phyloP scores from a whole-genome alignment of 345 rosid species.

The Moricandia arvensis region DNA sequence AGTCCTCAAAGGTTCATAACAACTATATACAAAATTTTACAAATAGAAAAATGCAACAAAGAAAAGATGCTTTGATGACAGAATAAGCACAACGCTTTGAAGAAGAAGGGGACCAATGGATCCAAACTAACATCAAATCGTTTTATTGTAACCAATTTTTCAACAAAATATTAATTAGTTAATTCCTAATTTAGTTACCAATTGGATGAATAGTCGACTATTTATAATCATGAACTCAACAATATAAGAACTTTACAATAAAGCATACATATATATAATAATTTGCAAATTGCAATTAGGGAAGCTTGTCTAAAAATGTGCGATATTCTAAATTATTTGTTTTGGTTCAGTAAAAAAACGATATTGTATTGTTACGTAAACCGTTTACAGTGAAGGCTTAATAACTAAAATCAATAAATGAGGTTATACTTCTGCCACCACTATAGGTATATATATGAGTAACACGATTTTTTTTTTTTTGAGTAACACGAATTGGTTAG shows the following conservation, averaged over 20 bases:
- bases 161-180: neutral
- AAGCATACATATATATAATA: neutral
- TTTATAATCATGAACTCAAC: neutral
- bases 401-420: no score
- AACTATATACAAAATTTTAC: neutral
- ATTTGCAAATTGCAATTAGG: neutral
- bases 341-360: no score
- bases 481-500: no score
- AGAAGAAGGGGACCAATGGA: constrained; percentile 31
- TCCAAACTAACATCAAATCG: constrained; percentile 32
- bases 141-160: constrained; percentile 29
- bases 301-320: neutral
- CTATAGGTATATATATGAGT: no score
- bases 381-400: no score
- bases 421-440: no score
- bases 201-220: neutral
- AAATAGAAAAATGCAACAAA: constrained; percentile 1
- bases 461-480: no score
- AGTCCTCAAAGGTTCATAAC: constrained; percentile 1
- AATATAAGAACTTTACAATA: neutral
- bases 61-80: constrained; percentile 30
- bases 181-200: neutral
- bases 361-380: no score
- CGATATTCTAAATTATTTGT: no score
- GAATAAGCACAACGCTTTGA: constrained; percentile 30